Percentiles rank a stretch among this genome's conserved stretches.
Conservation (phyloP, 2,329 filamentous ascomycete genomes). For the Chaetomiaceae sp. region DNA sequence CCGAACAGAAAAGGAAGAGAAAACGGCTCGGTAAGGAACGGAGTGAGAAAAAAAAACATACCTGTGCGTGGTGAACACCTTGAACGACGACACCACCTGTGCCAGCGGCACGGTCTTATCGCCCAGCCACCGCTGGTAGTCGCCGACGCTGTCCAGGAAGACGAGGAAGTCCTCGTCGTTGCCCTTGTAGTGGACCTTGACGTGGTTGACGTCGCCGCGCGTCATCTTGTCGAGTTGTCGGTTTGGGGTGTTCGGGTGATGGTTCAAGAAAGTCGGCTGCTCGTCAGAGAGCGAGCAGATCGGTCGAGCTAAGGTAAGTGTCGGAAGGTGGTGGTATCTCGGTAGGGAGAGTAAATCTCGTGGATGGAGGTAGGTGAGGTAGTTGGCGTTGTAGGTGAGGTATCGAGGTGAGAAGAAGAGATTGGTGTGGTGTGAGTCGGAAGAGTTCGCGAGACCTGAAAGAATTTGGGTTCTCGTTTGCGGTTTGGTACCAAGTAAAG, state of each 20-base stretch:
- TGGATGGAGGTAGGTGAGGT: neutral
- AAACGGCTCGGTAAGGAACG: neutral
- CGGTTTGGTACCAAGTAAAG: neutral
- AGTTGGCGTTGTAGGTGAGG: neutral
- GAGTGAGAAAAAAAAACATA: slow-evolving; percentile 46
- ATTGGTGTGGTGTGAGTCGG: neutral
- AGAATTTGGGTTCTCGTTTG: neutral
- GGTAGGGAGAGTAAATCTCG: neutral
- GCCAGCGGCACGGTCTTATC: slow-evolving; percentile 76
- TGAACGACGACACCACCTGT: slow-evolving; percentile 82
- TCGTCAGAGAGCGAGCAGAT: neutral
- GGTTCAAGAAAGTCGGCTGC: neutral
- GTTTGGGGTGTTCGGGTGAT: neutral
- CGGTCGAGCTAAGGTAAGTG: no score
- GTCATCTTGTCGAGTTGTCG: slow-evolving; percentile 49
- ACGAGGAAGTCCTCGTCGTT: slow-evolving; percentile 53
- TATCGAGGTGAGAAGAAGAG: neutral
- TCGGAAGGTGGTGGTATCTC: neutral
- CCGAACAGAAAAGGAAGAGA: neutral
- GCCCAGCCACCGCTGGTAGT: slow-evolving; percentile 73
- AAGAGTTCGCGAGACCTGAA: no score
- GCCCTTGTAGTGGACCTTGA: slow-evolving; percentile 86
- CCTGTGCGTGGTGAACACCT: slow-evolving; percentile 88
- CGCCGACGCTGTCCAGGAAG: slow-evolving; percentile 56
- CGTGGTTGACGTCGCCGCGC: slow-evolving; percentile 64